Percentiles rank a stretch among this genome's conserved stretches.
Evolutionary conservation across 495 filamentous ascomycete species (phyloP).

Genomic region (Schizothecium vesticola): DNA sequence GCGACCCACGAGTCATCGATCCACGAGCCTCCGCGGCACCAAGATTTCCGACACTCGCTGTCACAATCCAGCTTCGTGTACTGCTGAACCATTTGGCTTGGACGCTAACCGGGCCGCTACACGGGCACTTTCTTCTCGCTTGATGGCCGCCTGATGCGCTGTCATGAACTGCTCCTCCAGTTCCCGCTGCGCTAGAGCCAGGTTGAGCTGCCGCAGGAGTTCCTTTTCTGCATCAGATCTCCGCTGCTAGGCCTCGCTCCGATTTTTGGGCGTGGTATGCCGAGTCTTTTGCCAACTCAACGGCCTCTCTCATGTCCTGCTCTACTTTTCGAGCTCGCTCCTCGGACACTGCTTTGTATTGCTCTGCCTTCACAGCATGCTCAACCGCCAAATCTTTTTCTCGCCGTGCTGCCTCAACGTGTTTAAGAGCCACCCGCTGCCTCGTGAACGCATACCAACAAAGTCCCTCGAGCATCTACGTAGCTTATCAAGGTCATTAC

Average conservation of each 20-base stretch:
- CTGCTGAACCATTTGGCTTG: neutral
- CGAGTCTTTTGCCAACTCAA: neutral
- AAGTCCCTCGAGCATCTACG: too few relatives aligned
- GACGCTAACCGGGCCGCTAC: neutral
- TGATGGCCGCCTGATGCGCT: neutral
- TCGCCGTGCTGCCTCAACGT: too few relatives aligned
- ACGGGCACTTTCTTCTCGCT: slow-evolving; percentile 2
- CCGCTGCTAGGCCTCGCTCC: neutral
- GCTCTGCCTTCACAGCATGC: neutral
- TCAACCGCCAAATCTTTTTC: neutral
- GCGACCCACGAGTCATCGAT: too few relatives aligned
- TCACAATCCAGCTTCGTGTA: neutral
- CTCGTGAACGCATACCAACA: too few relatives aligned
- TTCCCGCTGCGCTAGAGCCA: slow-evolving; percentile 1
- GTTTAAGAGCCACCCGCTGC: too few relatives aligned
- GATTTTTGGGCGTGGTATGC: neutral
- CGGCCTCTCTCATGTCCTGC: neutral
- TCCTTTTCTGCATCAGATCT: neutral
- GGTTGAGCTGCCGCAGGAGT: neutral
- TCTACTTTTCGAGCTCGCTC: neutral
- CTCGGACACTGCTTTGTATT: neutral
- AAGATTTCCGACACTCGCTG: too few relatives aligned
- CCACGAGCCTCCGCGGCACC: too few relatives aligned
- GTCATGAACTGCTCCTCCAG: neutral
- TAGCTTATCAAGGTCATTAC: too few relatives aligned